Percentiles rank a stretch among this genome's conserved stretches.
Conservation (phyloP, 352 stramenopile genomes). For the Pythium insidiosum region DNA sequence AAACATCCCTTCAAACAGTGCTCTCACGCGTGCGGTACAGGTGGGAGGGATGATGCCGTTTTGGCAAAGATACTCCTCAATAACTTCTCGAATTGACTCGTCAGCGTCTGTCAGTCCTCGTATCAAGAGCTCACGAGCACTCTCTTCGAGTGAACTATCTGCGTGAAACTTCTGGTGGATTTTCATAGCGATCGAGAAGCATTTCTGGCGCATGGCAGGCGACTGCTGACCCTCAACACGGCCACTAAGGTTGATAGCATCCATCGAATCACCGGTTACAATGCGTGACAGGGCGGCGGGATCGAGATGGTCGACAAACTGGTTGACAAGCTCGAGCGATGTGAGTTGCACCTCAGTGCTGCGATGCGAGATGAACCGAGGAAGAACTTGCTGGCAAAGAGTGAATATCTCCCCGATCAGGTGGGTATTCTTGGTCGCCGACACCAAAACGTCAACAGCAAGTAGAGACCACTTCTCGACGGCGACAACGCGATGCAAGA, state of each 20-base stretch:
- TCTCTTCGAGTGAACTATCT: no score
- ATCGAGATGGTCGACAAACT: constrained; percentile 25
- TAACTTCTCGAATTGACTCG: constrained; percentile 22
- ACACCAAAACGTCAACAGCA: constrained; percentile 32
- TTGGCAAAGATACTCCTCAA: constrained; percentile 39
- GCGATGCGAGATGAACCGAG: constrained; percentile 44
- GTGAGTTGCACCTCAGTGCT: constrained; percentile 37
- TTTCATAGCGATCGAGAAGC: constrained; percentile 33
- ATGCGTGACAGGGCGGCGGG: constrained; percentile 17
- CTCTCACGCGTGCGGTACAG: constrained; percentile 34
- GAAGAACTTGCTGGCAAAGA: constrained; percentile 34
- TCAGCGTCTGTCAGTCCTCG: constrained; percentile 44
- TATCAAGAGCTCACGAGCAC: constrained; percentile 30
- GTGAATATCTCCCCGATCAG: constrained; percentile 35
- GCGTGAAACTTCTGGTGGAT: constrained; percentile 25
- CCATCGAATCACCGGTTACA: constrained; percentile 16
- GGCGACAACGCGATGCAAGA: constrained; percentile 44
- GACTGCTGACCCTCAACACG: constrained; percentile 29
- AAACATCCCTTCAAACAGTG: constrained; percentile 45
- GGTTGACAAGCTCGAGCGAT: constrained; percentile 30
- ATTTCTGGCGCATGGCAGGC: constrained; percentile 23
- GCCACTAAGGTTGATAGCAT: constrained; percentile 30
- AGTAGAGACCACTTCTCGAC: constrained; percentile 54
- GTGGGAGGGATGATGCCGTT: constrained; percentile 20
- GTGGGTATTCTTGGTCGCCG: constrained; percentile 29